These are phyloP conservation scores for Hondaea fermentalgiana DNA, from an alignment of 108 stramenopile genomes.

Conservation along the genomic window DNA sequence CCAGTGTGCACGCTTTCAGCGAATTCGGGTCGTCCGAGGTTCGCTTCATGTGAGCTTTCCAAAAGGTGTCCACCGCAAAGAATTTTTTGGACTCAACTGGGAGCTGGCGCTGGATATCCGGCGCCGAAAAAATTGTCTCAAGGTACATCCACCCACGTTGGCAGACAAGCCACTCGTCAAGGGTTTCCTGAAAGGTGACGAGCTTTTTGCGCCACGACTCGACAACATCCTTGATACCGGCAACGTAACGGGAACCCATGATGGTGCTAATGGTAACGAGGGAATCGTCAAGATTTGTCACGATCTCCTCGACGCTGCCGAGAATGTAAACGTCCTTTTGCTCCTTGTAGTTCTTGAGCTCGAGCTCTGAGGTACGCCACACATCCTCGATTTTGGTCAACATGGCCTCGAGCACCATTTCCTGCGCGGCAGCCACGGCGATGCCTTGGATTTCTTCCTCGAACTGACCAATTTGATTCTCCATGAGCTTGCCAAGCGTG, in stretches of 20 bases:
- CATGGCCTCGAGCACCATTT: constrained; percentile 54
- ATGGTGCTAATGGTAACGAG: constrained; percentile 64
- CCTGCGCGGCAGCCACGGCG: constrained; percentile 56
- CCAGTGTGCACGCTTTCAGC: constrained; percentile 39
- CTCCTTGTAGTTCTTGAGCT: constrained; percentile 51
- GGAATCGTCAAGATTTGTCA: constrained; percentile 55
- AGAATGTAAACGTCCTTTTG: constrained; percentile 59
- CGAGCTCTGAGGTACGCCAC: constrained; percentile 44
- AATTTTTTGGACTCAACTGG: constrained; percentile 54
- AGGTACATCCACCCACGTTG: constrained; percentile 60
- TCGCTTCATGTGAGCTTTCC: constrained; percentile 46
- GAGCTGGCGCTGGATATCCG: constrained; percentile 60
- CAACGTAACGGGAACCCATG: constrained; percentile 53
- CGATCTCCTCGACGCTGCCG: constrained; percentile 50
- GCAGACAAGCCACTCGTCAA: constrained; percentile 60
- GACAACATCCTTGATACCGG: constrained; percentile 46
- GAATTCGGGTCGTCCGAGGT: constrained; percentile 55
- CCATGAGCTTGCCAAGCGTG: constrained; percentile 51
- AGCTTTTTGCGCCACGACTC: constrained; percentile 55
- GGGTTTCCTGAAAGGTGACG: constrained; percentile 51
- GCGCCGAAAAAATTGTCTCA: constrained; percentile 58
- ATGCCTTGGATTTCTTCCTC: constrained; percentile 24
- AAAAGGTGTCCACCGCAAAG: constrained; percentile 52
- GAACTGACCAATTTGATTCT: constrained; percentile 33
- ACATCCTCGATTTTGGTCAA: constrained; percentile 45